Evolutionary conservation across 345 rosid genomes (phyloP), one percentile per base, ranked within the genome.

Genomic region (Lenwebbia sp.): DNA sequence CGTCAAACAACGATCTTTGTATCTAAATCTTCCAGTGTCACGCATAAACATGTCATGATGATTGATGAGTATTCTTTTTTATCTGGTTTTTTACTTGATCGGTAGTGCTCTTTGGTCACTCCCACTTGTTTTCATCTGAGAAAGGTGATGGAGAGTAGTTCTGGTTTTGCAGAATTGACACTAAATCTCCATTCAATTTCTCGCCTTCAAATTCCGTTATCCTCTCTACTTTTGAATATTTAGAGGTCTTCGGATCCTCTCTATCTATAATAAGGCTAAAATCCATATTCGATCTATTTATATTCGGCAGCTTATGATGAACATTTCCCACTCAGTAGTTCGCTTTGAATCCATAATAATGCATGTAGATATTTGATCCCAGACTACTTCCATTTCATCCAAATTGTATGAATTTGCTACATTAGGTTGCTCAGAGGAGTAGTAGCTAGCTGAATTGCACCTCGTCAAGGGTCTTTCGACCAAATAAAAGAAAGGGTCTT

Each of bases 1-100:
- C 85, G 54, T 83, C 65, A 83, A 89, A 89, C 89, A 85, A 70
- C 78, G 54, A 82, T 87, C 90, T 82, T 85, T 92, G 94, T 92
- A 91, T 91, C 89, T 83, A 89, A 86, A 86, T 83, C 88, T 89
- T 87, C 85, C 87, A 10, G 15, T 70, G 81, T 37, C 12, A 1
- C 25, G 6, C 81, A 70, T 70, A 70, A 70, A 70, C 47, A 37
- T 19, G 81, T 70, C 47, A 70, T 19, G 81, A 70, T 70, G 81
- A 70, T 70, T 89, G 90, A 88, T 90, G 88, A 87, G 56, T 53
- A 75, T 87, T 88, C 87, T 83, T 85, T 88, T 70, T 37, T 6
- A 70, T 33, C 26, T 1, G 81, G 21, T 25, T 70, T 70, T 70
- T 70, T 6, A 37, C 14, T 22, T 25, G 47, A 70, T 70, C 1